Evolutionary conservation across 495 filamentous ascomycete species (phyloP).

Genomic region (Aspergillus bertholletiae): DNA sequence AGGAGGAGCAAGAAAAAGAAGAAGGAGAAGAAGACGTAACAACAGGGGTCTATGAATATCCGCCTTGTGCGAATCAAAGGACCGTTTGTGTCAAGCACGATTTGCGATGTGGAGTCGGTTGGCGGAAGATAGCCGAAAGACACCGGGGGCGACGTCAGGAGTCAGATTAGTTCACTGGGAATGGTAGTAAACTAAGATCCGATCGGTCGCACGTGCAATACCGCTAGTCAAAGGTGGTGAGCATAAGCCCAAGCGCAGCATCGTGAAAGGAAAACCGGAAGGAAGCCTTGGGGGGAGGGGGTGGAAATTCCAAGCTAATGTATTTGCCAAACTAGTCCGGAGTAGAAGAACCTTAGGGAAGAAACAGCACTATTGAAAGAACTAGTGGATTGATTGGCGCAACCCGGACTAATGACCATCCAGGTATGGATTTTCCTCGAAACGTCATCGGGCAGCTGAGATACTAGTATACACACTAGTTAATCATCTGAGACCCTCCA

Average conservation of each 20-base stretch:
- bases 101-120: not conserved
- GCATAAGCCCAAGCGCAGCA: constrained; percentile 6
- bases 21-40: no score
- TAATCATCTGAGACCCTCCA: no score
- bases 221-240: not conserved
- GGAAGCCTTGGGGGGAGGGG: not conserved
- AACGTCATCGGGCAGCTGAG: no score
- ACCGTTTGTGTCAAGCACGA: not conserved
- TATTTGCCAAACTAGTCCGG: not conserved
- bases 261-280: constrained; percentile 1
- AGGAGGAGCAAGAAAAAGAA: not conserved
- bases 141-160: not conserved
- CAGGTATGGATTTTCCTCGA: no score
- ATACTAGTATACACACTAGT: no score
- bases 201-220: constrained; percentile 8
- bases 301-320: not conserved
- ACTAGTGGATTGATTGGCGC: not conserved
- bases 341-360: not conserved
- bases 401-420: no score
- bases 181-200: not conserved
- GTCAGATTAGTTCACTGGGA: not conserved
- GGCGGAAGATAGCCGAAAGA: not conserved
- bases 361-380: not conserved
- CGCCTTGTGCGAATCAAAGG: not conserved
- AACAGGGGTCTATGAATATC: not conserved